phyloP scores from a whole-genome alignment of 179 eudicot genomes.

The Nepenthes alata region DNA sequence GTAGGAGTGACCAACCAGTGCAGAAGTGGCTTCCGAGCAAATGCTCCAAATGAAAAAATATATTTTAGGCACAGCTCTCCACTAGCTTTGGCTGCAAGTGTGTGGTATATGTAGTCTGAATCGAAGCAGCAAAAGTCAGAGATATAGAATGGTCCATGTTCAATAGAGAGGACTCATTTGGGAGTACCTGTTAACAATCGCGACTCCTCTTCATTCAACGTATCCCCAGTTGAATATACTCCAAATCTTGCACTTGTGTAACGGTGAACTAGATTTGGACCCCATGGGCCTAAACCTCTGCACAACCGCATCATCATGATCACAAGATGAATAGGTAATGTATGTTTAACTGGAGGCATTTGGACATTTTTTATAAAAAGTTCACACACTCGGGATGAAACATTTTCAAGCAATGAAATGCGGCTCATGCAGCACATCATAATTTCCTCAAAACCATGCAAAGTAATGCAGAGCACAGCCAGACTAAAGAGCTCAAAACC shows the following conservation, averaged over 20 bases:
- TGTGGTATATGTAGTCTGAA: constrained; percentile 86
- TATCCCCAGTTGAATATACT: constrained; percentile 46
- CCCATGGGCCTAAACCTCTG: constrained; percentile 97
- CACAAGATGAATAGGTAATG: background rate
- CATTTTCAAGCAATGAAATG: background rate
- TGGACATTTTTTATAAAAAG: too few species aligned
- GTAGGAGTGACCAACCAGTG: constrained; percentile 35
- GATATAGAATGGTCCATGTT: background rate
- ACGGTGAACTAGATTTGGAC: constrained; percentile 69
- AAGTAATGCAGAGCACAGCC: too few species aligned
- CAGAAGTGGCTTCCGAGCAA: constrained; percentile 71
- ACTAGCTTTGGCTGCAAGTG: constrained; percentile 91
- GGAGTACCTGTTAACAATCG: constrained; percentile 58
- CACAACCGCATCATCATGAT: constrained; percentile 1
- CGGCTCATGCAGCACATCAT: background rate
- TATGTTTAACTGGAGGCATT: too few species aligned
- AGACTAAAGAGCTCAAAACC: too few species aligned
- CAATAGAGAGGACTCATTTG: background rate
- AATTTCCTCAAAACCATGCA: too few species aligned
- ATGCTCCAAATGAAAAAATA: constrained; percentile 89
- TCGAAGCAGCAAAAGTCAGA: constrained; percentile 1
- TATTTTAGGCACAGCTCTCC: constrained; percentile 92
- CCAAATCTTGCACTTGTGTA: constrained; percentile 84
- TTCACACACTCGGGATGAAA: too few species aligned
- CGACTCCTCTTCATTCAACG: constrained; percentile 58